These are phyloP conservation scores for Wickerhamomyces bovis DNA, from an alignment of 805 yeast species.

Conservation along the genomic window DNA sequence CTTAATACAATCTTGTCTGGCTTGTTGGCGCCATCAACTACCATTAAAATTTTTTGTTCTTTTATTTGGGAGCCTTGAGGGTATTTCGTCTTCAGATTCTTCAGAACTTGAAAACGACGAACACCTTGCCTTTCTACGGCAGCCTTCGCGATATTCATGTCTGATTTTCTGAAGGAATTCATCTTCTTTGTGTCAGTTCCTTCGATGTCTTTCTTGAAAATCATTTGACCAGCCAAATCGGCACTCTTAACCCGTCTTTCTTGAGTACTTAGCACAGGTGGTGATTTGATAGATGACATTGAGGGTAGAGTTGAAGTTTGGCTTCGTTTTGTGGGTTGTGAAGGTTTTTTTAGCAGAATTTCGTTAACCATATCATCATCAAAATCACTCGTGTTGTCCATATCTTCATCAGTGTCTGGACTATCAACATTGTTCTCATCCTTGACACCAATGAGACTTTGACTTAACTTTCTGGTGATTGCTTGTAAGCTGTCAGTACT, in stretches of 20 bases:
- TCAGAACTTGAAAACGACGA: slow-evolving; percentile 40
- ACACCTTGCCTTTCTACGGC: slow-evolving; percentile 43
- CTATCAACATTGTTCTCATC: not conserved
- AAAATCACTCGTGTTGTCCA: slow-evolving; percentile 6
- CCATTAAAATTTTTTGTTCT: slow-evolving; percentile 50
- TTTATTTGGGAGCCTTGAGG: slow-evolving; percentile 26
- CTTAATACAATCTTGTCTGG: slow-evolving; percentile 44
- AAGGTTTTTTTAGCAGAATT: slow-evolving; percentile 11
- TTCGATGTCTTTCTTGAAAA: slow-evolving; percentile 22
- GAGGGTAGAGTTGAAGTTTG: not conserved
- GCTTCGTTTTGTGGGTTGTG: slow-evolving; percentile 1
- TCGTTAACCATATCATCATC: slow-evolving; percentile 18
- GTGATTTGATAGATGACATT: not conserved
- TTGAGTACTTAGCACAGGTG: slow-evolving; percentile 12
- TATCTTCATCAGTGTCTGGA: not conserved
- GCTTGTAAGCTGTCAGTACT: slow-evolving; percentile 1
- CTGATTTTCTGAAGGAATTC: slow-evolving; percentile 8
- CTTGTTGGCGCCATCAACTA: slow-evolving; percentile 32
- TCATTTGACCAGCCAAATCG: slow-evolving; percentile 17
- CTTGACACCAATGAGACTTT: slow-evolving; percentile 11
- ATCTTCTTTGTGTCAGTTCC: slow-evolving; percentile 10
- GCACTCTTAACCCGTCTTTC: slow-evolving; percentile 14
- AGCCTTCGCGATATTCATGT: slow-evolving; percentile 29
- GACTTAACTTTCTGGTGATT: slow-evolving; percentile 3
- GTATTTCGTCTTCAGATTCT: slow-evolving; percentile 28